Base-by-base conservation (phyloP, 1,284 basidiomycete species). In the Ustilago tritici region DNA sequence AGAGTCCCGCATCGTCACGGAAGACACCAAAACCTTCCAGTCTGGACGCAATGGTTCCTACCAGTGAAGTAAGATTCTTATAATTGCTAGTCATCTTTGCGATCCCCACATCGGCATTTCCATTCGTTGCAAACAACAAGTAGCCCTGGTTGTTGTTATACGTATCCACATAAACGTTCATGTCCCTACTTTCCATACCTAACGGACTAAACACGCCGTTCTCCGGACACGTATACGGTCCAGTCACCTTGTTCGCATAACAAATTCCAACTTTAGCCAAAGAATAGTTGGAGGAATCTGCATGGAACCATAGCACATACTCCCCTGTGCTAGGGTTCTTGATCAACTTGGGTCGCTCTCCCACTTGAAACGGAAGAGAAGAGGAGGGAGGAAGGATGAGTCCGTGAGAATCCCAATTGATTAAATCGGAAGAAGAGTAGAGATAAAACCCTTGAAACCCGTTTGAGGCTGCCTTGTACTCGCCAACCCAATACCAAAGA, bases 251-350 rank as follows among this genome's bases (percentile, higher is more conserved):
- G 14, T 9, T 4, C 0, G 70, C 41, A 14, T 61, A 62, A 46
- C 70, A 72, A 0, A 72, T 61, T 1, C 70, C 70, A 1, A 72
- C 70, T 43, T 72, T 66, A 14, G 70, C 70, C 0, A 66, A 52
- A 2, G 56, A 59, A 31, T 72, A 72, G 32, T 72, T 65, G 60
- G 56, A 35, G 4, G 35, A 36, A n/a, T 72, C 70, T 6, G 70
- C 70, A 53, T 72, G 70, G 49, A 72, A 72, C 70, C 64, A 67
- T 12, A 72, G 50, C 19, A 72, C 60, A 41, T 60, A 72, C 35
- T 67, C 60, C 1, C 70, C 70, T 23, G 70, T 72, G 5, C 1
- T 35, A 0, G 59, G 52, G 34, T 66, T 72, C 41, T 56, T 55
- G 53, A 72, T 66, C 11, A 72, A 28, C 38, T 72, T 72, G 1